Base-by-base conservation (phyloP, 805 yeast species). In the Cyberlindnera galapagoensis region DNA sequence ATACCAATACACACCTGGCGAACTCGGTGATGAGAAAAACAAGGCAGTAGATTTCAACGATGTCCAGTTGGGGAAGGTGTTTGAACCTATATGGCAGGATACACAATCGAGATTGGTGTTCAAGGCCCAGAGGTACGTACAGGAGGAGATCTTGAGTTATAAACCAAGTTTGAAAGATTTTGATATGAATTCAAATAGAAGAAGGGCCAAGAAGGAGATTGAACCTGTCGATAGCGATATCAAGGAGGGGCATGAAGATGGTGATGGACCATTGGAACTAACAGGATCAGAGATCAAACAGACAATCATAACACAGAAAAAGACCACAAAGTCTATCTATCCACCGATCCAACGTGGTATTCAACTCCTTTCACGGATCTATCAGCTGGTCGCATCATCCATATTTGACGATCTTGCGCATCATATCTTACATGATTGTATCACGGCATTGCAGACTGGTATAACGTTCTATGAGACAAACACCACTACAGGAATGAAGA, bases 361-460 rank as follows among this genome's bases (percentile, higher is more conserved):
- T 26, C 69, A 79, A 1, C 58, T 90, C 6, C 60, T 88, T 19
- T 77, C 86, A 21, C 81, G 76, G 51, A 80, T 88, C 15, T 84
- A 85, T 51, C 94, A 84, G 47, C 62, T 87, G 46, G 71, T 90
- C 22, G 79, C 80, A 43, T 76, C 88, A 3, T 60, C 69, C 9
- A 82, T 86, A 2, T 90, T 88, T 59, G 95, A 86, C 52, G 95
- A 85, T 49, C 59, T 88, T 42, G 95, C 96, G 0, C 95, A 86
- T 53, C 75, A 81, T 35, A 77, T 86, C 32, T 82, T 90, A 4
- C 95, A 84, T 51, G 71, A 80, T 26, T 79, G 92, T 46, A 71
- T 86, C 22, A 48, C 60, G 11, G 74, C 92, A 6, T 57, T 86
- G 44, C 69, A 71, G 34, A 57, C 61, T 11, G n/a, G n/a, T n/a